These are phyloP conservation scores for Tephrocybe sp. DNA, from an alignment of 768 basidiomycete genomes.

Conservation along the genomic window DNA sequence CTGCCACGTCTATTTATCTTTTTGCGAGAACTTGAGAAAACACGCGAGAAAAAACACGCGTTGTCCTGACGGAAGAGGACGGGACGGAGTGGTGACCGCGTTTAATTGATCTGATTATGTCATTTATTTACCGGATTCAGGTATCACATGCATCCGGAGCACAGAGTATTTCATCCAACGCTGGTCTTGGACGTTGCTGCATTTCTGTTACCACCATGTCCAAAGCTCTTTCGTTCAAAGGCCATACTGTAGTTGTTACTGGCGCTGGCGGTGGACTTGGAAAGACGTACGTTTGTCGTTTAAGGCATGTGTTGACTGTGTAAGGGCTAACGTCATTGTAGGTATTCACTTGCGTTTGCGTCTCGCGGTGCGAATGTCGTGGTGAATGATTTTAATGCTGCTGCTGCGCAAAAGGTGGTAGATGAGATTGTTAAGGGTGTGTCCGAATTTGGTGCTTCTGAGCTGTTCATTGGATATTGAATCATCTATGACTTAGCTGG, in stretches of 20 bases:
- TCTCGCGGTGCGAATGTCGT: conserved; percentile 91
- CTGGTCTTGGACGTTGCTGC: background rate
- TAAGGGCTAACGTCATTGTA: conserved; percentile 28
- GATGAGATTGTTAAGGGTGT: conserved; percentile 81
- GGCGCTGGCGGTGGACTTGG: conserved; percentile 97
- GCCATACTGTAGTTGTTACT: conserved; percentile 90
- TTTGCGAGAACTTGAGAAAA: background rate
- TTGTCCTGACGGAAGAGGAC: background rate
- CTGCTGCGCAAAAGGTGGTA: conserved; percentile 89
- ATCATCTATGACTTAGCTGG: conserved; percentile 56
- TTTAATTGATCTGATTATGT: background rate
- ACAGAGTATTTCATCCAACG: conserved; percentile 11
- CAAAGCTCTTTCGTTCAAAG: conserved; percentile 63
- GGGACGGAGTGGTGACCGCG: background rate
- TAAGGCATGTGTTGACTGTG: background rate
- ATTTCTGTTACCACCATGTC: conserved; percentile 33
- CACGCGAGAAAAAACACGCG: no score
- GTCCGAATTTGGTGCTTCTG: conserved; percentile 16
- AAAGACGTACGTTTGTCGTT: conserved; percentile 58
- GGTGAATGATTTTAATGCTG: conserved; percentile 89
- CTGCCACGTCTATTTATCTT: conserved; percentile 2
- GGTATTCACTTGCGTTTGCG: conserved; percentile 92
- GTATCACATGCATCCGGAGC: conserved; percentile 18
- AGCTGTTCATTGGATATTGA: conserved; percentile 3
- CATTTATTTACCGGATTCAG: conserved; percentile 7